phyloP scores from a whole-genome alignment of 768 basidiomycete species.

The Xerocomellus dryophilus region DNA sequence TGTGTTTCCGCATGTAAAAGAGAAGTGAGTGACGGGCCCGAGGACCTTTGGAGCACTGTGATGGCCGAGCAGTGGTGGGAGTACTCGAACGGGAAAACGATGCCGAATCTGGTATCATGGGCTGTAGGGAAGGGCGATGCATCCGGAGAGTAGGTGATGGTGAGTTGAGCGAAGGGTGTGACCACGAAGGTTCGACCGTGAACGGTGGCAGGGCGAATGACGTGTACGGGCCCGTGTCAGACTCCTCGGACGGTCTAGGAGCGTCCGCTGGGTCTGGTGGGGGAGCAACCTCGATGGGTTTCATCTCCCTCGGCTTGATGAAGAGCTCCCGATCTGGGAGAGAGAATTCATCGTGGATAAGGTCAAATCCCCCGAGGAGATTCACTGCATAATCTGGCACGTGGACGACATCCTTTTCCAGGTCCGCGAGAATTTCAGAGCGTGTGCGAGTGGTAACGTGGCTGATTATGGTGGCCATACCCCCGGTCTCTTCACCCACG shows the following conservation, averaged over 20 bases:
- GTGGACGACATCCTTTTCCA: constrained; percentile 33
- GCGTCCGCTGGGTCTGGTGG: constrained; percentile 17
- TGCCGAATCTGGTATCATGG: constrained; percentile 30
- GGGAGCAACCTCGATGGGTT: constrained; percentile 27
- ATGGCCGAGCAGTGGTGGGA: constrained; percentile 28
- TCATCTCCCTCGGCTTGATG: constrained; percentile 30
- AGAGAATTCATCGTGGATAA: constrained; percentile 32
- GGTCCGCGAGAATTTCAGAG: constrained; percentile 37
- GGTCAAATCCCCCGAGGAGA: constrained; percentile 43
- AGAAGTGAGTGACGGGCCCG: constrained; percentile 27
- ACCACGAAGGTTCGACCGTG: constrained; percentile 20
- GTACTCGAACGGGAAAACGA: constrained; percentile 32
- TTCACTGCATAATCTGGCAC: constrained; percentile 46
- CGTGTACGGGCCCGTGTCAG: constrained; percentile 32
- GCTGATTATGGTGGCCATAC: constrained; percentile 39
- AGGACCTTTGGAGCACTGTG: constrained; percentile 26
- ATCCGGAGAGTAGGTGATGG: constrained; percentile 20
- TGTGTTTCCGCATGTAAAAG: constrained; percentile 32
- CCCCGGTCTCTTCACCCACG: constrained; percentile 18
- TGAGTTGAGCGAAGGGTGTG: constrained; percentile 20
- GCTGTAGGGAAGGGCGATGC: constrained; percentile 28
- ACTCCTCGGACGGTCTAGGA: constrained; percentile 32
- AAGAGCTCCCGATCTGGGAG: constrained; percentile 34
- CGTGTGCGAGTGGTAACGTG: constrained; percentile 32
- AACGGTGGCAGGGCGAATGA: constrained; percentile 31